Evolutionary conservation across 148 eudicot genomes (phyloP).

Genomic region (Rhododendron molle): DNA sequence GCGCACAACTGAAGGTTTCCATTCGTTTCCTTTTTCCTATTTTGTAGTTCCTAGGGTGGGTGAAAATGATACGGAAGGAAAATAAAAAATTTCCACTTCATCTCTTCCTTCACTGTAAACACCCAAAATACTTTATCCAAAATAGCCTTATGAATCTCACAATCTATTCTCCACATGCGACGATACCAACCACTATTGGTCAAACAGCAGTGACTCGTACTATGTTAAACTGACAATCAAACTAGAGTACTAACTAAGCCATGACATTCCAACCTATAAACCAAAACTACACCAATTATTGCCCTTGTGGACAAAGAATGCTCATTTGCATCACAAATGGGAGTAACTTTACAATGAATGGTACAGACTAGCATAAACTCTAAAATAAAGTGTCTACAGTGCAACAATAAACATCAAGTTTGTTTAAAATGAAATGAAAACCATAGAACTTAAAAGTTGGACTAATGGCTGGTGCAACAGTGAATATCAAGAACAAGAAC

Average conservation of each 20-base stretch:
- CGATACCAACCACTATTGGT: not conserved
- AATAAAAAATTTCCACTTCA: not conserved
- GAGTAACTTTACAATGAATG: not conserved
- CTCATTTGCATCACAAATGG: not conserved
- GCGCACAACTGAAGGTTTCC: not conserved
- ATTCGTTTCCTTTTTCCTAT: not conserved
- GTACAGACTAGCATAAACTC: not conserved
- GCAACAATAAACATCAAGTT: not conserved
- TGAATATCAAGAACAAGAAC: not conserved
- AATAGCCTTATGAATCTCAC: not conserved
- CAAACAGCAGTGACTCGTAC: not conserved
- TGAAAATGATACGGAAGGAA: not conserved
- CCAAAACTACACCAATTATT: not conserved
- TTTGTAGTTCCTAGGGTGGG: not conserved
- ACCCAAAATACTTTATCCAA: not conserved
- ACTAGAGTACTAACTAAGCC: not conserved
- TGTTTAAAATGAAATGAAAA: not conserved
- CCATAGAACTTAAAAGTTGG: not conserved
- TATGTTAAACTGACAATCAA: not conserved
- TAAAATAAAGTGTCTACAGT: not conserved
- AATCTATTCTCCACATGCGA: not conserved
- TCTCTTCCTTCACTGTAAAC: not conserved
- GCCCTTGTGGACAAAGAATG: not conserved
- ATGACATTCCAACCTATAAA: not conserved
- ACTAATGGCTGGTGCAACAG: not conserved